Evolutionary conservation across 2,329 filamentous ascomycete genomes (phyloP), one percentile per base, ranked within the genome.

Genomic region (Salinomyces thailandicus): DNA sequence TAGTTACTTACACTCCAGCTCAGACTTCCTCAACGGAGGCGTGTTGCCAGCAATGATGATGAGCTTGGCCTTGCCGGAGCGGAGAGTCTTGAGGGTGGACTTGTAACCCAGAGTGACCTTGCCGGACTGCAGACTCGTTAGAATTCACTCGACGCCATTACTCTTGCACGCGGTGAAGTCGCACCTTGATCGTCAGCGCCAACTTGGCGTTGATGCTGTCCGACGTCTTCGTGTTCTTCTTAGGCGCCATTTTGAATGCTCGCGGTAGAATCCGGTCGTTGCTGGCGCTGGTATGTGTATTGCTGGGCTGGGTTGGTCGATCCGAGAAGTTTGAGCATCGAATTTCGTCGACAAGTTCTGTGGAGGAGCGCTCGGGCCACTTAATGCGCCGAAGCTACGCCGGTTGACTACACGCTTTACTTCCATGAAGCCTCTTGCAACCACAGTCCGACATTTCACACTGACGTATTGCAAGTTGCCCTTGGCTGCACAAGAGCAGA

Each of bases 21-120:
- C 89, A 60, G 78, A 85, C 81, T 96, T 98, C 68, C 89, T 81
- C 59, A 98, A 84, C 67, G 91, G 91, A 62, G 89, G 87, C 54
- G 87, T 94, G 77, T 98, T 96, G 71, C 84, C 86, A 55, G 81
- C 64, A 63, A 93, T 93, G 71, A 93, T 86, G 66, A 96, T 85
- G 54, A 95, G 79, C 83, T 96, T 96, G 67, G 91, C 91, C 81
- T 95, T 96, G 69, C 89, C 87, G 55, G 79, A 82, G 61, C 89
- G 84, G 57, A 96, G 82, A 55, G 74, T 73, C 82, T 96, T 93
- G 62, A 91, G 75, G 62, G 75, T 89, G 48, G 78, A 83, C 71
- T 89, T 87, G 77, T 89, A 89, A 59, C 86, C 86, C 51, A 93
- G 76, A 50, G 77, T 86, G 73, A 94, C 85, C 75, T 62, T 63